Conservation (phyloP, 2,329 filamentous ascomycete species). For the Triangularia verruculosa region DNA sequence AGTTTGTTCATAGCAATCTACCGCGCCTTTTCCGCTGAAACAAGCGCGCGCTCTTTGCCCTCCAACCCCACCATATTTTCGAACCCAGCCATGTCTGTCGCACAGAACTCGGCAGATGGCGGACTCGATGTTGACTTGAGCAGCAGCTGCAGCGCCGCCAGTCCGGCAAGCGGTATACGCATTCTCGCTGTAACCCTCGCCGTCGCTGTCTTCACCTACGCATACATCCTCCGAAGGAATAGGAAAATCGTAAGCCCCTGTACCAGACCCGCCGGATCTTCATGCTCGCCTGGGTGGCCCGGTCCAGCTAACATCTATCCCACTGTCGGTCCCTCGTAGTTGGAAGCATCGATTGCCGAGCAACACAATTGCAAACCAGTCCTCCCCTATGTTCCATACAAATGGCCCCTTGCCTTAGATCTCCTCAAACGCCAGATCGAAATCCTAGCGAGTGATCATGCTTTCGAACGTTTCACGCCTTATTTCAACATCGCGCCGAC, state of each 20-base stretch:
- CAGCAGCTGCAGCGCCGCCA: neutral
- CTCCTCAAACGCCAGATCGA: constrained; percentile 4
- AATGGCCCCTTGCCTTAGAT: constrained; percentile 11
- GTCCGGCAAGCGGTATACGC: neutral
- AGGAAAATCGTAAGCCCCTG: constrained; percentile 2
- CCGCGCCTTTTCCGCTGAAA: neutral
- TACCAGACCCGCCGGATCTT: too few species aligned
- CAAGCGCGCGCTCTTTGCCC: neutral
- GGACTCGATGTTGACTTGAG: neutral
- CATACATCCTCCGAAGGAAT: neutral
- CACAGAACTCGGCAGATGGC: neutral
- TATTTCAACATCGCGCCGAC: constrained; percentile 1
- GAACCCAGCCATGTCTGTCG: neutral
- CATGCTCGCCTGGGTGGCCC: too few species aligned
- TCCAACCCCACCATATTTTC: neutral
- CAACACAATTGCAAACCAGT: constrained; percentile 10
- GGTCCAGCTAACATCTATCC: neutral
- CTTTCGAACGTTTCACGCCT: constrained; percentile 4
- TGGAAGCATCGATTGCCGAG: neutral
- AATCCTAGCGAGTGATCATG: constrained; percentile 1
- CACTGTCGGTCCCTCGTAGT: neutral
- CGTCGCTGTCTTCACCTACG: neutral
- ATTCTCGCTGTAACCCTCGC: neutral
- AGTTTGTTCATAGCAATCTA: neutral
- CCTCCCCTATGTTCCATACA: constrained; percentile 1